phyloP scores from a whole-genome alignment of 2,329 filamentous ascomycete genomes.

The Penicillium sp. region DNA sequence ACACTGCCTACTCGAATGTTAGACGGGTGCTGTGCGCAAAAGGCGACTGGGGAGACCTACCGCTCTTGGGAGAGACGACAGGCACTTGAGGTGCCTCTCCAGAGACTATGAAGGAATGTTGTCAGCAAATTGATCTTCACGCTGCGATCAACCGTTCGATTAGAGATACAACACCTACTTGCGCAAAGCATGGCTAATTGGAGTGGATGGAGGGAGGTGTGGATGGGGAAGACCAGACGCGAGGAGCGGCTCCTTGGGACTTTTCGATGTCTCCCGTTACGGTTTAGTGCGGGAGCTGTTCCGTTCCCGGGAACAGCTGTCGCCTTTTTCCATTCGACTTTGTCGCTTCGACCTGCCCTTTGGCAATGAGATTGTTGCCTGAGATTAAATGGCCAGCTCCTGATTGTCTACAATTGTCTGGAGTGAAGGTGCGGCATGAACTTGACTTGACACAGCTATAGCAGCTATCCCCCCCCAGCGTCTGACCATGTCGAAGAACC shows the following conservation, averaged over 20 bases:
- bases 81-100: constrained; percentile 94
- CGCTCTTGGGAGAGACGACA: constrained; percentile 90
- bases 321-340: background rate
- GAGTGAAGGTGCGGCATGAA: constrained; percentile 6
- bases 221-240: constrained; percentile 26
- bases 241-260: constrained; percentile 35
- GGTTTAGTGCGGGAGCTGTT: constrained; percentile 33
- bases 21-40: constrained; percentile 22
- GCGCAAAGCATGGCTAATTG: constrained; percentile 55
- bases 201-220: constrained; percentile 20
- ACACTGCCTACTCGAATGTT: constrained; percentile 61
- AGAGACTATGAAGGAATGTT: constrained; percentile 61
- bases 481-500: constrained; percentile 38
- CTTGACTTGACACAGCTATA: constrained; percentile 6
- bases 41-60: constrained; percentile 49
- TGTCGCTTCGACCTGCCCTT: background rate
- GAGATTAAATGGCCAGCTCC: constrained; percentile 3
- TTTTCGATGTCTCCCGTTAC: constrained; percentile 32
- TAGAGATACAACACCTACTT: constrained; percentile 49
- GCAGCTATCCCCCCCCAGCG: constrained; percentile 6
- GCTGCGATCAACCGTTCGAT: constrained; percentile 9
- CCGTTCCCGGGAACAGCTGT: no score
- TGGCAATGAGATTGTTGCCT: background rate
- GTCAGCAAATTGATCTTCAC: constrained; percentile 15
- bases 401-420: constrained; percentile 1